phyloP scores from a whole-genome alignment of 106 monocot genomes.

The Acorus calamus region DNA sequence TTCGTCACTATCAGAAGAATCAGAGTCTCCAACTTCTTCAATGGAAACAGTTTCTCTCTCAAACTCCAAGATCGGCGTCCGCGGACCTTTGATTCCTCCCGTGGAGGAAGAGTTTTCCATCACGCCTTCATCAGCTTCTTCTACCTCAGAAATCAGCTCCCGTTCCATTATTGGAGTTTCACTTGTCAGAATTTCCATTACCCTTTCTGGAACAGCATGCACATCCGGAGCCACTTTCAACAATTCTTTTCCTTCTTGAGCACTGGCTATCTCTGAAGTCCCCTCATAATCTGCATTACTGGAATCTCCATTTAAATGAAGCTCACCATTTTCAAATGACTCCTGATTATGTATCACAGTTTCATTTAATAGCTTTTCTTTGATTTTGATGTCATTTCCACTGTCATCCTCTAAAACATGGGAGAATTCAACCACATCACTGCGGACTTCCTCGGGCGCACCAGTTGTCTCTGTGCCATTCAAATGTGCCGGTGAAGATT shows the following conservation, averaged over 20 bases:
- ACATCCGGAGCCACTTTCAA: no score
- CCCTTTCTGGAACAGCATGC: no score
- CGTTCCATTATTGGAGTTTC: no score
- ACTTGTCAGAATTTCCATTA: no score
- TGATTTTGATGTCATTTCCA: no score
- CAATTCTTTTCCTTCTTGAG: background rate
- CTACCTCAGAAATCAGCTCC: background rate
- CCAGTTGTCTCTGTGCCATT: background rate
- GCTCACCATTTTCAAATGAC: conserved; percentile 1
- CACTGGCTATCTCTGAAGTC: background rate
- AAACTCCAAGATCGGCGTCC: background rate
- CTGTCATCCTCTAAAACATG: no score
- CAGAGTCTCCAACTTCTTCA: conserved; percentile 24
- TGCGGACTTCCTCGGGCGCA: background rate
- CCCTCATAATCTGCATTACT: background rate
- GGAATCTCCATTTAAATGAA: background rate
- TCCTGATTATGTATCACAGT: background rate
- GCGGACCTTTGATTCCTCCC: background rate
- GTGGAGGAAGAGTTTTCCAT: background rate
- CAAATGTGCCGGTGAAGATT: background rate
- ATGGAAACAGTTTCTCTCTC: conserved; percentile 16
- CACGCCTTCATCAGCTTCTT: background rate
- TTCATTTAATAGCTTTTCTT: no score
- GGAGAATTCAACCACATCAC: no score
- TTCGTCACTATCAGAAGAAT: conserved; percentile 32